Base-by-base conservation (phyloP, 768 basidiomycete genomes). In the Exidia glandulosa region DNA sequence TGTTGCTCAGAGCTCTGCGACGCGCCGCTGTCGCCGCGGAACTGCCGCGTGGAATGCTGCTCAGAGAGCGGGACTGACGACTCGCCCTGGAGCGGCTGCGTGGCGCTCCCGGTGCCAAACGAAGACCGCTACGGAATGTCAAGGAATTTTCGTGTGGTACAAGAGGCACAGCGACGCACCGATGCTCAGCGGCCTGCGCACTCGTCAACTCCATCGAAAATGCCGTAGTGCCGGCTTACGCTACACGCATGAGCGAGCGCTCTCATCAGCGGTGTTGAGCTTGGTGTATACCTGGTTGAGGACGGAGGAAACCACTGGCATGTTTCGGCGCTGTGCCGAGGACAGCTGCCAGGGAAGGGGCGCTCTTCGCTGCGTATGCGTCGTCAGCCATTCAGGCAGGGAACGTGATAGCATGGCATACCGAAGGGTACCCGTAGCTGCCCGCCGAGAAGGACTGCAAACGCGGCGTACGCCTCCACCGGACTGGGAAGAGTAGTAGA, bases 211-310 rank as follows among this genome's bases (percentile, higher is more conserved):
- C 82, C 1, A 65, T 61, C 47, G 74, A 74, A 65, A 82, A 81
- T 67, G 70, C 78, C 3, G 70, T 64, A 6, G 84, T 59, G 2
- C 78, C 72, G 3, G 77, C 80, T 58, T 86, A 77, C 9, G 78
- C 68, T 0, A 88, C 86, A 32, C 85, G 79, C 14, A 91, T 72
- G 1, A 96, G 71, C 94, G 94, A 96, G 13, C 64, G 66, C 59
- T 90, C 84, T 91, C 91, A 2, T 79, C 78, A 0, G 76, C 65
- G 5, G 82, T 79, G 6, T 75, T 73, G 16, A 87, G 63, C 68
- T 90, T 92, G 61, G 85, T 81, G 66, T 91, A 93, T 0, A 90
- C 84, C 69, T 89, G 93, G 58, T 95, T 93, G 82, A 83, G 91
- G 14, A 94, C 65, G 41, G 96, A 71, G 73, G 96, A 96, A 1